Base-by-base conservation (phyloP, 1,284 basidiomycete species). In the Sporisorium graminicola region DNA sequence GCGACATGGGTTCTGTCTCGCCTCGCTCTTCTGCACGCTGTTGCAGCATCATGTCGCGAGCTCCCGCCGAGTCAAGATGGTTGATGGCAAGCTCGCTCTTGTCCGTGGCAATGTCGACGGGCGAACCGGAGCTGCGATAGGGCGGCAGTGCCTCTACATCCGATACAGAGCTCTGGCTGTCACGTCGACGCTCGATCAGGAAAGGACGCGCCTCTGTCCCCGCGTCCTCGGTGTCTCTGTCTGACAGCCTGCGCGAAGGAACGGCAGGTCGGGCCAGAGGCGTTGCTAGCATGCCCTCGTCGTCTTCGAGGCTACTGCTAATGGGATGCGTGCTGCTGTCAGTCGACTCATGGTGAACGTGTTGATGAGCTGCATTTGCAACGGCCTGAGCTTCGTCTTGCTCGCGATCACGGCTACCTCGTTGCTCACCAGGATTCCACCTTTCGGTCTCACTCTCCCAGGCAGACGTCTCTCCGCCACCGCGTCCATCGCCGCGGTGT, bases 391-490 rank as follows among this genome's bases (percentile, higher is more conserved):
- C 31, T 20, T 26, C 31, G 1, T 61, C 61, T 7, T 54, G 49
- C 13, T 56, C 61, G 9, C 53, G 61, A 43, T 73, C 74, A 9
- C 58, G 59, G 35, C 64, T 64, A 43, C 43, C 60, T 31, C 70
- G 65, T 42, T 54, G 52, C 27, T 61, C 66, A 20, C 27, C 27
- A 0, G 59, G 49, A 3, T 47, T 63, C 70, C 78, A 76, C 2
- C 62, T 33, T 50, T 81, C 80, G 9, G 73, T 60, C 46, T 81
- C 81, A 35, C 70, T 81, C 66, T 81, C 74, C 74, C 74, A 76
- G 9, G 74, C 74, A 3, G 65, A 68, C 9, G 74, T 76, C 64
- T 78, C 74, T 37, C 74, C 64, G 5, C 66, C 65, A 13, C 71
- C 65, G 10, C 68, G 51, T 20, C 63, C 60, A 43, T 59, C 66